Percentiles rank a stretch among this genome's conserved stretches.
Evolutionary conservation across 2,329 filamentous ascomycete genomes (phyloP).

Genomic region (Myrmaecium sp.): DNA sequence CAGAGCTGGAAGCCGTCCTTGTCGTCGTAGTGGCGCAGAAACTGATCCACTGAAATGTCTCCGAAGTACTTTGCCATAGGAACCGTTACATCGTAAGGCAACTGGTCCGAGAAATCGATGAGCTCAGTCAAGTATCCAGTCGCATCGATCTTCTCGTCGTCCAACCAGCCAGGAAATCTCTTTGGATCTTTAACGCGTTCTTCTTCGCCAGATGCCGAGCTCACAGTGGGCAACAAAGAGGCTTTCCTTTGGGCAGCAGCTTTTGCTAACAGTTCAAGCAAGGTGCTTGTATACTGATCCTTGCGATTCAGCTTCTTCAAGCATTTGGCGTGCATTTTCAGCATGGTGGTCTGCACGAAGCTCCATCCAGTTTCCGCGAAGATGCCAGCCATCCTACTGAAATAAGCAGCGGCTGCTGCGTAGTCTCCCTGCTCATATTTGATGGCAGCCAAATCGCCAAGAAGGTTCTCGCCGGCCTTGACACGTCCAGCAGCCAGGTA

Average conservation of each 20-base stretch:
- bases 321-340: slow-evolving; percentile 73
- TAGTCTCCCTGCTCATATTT: slow-evolving; percentile 49
- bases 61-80: slow-evolving; percentile 60
- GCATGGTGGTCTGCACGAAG: slow-evolving; percentile 62
- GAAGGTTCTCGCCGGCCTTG: slow-evolving; percentile 59
- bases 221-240: not conserved
- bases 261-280: slow-evolving; percentile 58
- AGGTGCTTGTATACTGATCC: slow-evolving; percentile 63
- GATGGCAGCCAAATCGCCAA: slow-evolving; percentile 65
- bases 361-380: slow-evolving; percentile 69
- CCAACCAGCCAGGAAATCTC: slow-evolving; percentile 14
- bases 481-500: slow-evolving; percentile 63
- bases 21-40: slow-evolving; percentile 50
- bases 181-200: too few species aligned
- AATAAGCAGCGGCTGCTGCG: slow-evolving; percentile 55
- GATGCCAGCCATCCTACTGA: slow-evolving; percentile 60
- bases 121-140: slow-evolving; percentile 24
- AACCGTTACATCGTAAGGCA: slow-evolving; percentile 47
- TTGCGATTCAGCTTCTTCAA: slow-evolving; percentile 58
- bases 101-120: slow-evolving; percentile 28
- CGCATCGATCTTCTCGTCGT: slow-evolving; percentile 22
- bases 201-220: slow-evolving; percentile 7
- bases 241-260: slow-evolving; percentile 27
- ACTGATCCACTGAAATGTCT: slow-evolving; percentile 47
- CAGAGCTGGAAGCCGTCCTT: slow-evolving; percentile 60